A percentile compares a stretch with the other conserved stretches of the same genome.
phyloP scores from a whole-genome alignment of 2,329 filamentous ascomycete genomes.

The Drechslerella coelobrocha region DNA sequence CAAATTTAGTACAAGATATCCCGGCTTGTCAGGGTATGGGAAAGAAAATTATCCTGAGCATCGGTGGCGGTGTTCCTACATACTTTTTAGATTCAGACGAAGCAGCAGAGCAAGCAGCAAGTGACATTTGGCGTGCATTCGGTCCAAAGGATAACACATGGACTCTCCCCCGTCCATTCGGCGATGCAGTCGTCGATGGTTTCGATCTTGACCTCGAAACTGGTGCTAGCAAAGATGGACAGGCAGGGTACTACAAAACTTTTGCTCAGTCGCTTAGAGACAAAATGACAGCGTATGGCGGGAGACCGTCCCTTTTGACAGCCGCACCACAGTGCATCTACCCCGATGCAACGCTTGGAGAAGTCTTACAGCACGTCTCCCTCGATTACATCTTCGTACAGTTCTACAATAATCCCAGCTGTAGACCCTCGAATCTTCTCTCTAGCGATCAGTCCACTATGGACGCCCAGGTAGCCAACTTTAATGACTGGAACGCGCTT shows the following conservation, averaged over 20 bases:
- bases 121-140: constrained; percentile 62
- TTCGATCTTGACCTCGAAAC: constrained; percentile 60
- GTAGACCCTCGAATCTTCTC: constrained; percentile 48
- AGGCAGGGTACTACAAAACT: constrained; percentile 14
- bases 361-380: constrained; percentile 1
- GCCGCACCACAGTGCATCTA: constrained; percentile 55
- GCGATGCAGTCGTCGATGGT: constrained; percentile 62
- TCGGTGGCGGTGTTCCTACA: constrained; percentile 59
- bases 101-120: constrained; percentile 60
- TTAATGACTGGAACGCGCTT: constrained; percentile 33
- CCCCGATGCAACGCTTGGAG: constrained; percentile 32
- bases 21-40: constrained; percentile 60
- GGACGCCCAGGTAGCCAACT: constrained; percentile 11
- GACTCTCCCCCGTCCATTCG: constrained; percentile 61
- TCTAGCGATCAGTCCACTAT: not conserved
- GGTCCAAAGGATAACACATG: constrained; percentile 53
- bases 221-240: constrained; percentile 36
- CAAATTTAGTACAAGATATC: constrained; percentile 59
- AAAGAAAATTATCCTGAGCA: constrained; percentile 61
- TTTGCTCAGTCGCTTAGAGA: constrained; percentile 55
- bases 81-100: constrained; percentile 35
- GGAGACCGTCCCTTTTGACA: constrained; percentile 56
- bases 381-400: constrained; percentile 61
- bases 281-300: constrained; percentile 52
- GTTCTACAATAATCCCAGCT: constrained; percentile 60